These are phyloP conservation scores for Nakazawaea ernobii DNA, from an alignment of 805 yeast species.

Conservation along the genomic window DNA sequence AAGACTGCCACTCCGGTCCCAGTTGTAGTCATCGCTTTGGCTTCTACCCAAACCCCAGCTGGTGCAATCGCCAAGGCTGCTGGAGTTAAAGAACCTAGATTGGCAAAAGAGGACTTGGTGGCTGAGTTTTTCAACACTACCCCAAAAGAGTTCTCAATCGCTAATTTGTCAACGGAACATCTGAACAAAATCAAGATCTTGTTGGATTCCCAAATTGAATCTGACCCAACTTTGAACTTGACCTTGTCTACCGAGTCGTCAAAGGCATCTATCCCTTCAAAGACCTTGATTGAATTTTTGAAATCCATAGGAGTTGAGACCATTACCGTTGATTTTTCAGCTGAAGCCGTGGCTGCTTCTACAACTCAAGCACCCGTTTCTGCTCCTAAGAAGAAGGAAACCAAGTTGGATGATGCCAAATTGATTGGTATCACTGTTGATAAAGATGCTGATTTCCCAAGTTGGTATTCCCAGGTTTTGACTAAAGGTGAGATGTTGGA, in stretches of 20 bases:
- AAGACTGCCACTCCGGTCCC: conserved; percentile 77
- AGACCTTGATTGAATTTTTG: conserved; percentile 40
- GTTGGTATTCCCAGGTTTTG: conserved; percentile 96
- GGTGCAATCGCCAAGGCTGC: conserved; percentile 60
- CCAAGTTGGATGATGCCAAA: conserved; percentile 77
- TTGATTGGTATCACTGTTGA: conserved; percentile 94
- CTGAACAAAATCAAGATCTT: conserved; percentile 58
- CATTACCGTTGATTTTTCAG: conserved; percentile 48
- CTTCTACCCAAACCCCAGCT: conserved; percentile 65
- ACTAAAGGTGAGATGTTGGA: conserved; percentile 98
- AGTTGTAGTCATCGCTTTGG: conserved; percentile 71
- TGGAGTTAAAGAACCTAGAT: conserved; percentile 75
- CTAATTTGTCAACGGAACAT: conserved; percentile 38
- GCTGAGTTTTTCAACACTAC: conserved; percentile 51
- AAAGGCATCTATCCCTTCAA: conserved; percentile 44
- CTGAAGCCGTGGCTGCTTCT: conserved; percentile 37
- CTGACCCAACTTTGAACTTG: conserved; percentile 31
- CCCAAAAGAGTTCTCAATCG: conserved; percentile 60
- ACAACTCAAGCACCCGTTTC: conserved; percentile 24
- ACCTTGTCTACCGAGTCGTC: conserved; percentile 47
- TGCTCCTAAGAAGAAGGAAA: conserved; percentile 26
- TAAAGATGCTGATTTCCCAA: conserved; percentile 85
- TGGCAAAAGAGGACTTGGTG: conserved; percentile 79
- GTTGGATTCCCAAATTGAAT: conserved; percentile 44
- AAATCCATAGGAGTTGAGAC: conserved; percentile 45